These are phyloP conservation scores for Geotrichum aggregatum DNA, from an alignment of 1,139 yeast genomes.

Conservation along the genomic window DNA sequence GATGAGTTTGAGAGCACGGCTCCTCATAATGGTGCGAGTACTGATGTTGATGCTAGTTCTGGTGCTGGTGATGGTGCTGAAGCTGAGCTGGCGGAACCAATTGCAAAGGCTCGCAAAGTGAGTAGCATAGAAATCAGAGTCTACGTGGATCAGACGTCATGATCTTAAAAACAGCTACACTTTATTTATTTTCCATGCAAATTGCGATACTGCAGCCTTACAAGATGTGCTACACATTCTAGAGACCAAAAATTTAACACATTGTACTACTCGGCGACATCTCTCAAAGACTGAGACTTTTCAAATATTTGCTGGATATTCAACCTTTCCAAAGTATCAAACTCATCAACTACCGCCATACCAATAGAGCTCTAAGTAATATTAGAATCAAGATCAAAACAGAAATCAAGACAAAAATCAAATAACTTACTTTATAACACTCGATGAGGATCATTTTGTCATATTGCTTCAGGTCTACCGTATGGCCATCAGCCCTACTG, in stretches of 20 bases:
- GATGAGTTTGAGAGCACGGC: constrained; percentile 25
- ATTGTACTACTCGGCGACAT: no score
- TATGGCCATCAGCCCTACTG: constrained; percentile 65
- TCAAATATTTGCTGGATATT: constrained; percentile 62
- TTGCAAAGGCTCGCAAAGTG: constrained; percentile 8
- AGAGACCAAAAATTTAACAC: background rate
- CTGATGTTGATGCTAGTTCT: background rate
- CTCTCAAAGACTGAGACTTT: constrained; percentile 20
- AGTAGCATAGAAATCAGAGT: constrained; percentile 16
- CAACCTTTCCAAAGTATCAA: constrained; percentile 51
- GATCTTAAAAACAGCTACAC: no score
- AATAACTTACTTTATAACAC: constrained; percentile 55
- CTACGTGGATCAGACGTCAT: background rate
- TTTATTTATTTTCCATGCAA: constrained; percentile 1
- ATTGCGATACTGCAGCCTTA: background rate
- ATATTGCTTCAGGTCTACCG: constrained; percentile 74
- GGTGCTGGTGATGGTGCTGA: no score
- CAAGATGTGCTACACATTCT: background rate
- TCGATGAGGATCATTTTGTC: constrained; percentile 79
- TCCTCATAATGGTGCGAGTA: background rate
- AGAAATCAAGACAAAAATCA: background rate
- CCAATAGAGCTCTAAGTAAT: constrained; percentile 27
- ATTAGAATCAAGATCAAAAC: background rate
- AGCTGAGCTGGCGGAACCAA: background rate
- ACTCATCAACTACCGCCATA: constrained; percentile 56